Conservation (phyloP, 2,329 filamentous ascomycete genomes). For the Aureobasidium sp. region DNA sequence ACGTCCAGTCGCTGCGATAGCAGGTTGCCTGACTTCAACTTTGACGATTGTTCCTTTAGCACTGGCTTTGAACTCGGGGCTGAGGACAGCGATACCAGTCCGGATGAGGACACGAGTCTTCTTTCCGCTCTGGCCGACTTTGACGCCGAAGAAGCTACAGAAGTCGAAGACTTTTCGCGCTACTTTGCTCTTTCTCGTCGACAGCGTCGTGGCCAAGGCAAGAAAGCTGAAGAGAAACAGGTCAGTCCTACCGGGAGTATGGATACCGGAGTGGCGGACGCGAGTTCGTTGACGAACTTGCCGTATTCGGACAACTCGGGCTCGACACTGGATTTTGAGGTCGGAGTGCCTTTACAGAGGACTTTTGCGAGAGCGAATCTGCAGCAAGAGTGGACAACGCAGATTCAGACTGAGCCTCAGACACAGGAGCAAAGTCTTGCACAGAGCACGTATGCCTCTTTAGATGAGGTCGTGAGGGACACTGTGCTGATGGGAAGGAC, state of each 20-base stretch:
- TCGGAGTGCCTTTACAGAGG: not conserved
- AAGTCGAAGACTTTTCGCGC: not conserved
- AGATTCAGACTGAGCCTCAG: conserved; percentile 1
- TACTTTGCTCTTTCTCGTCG: not conserved
- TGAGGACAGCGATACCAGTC: not conserved
- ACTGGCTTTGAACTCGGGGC: not conserved
- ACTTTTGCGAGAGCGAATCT: not conserved
- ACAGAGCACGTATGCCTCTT: not conserved
- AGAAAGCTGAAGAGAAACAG: not conserved
- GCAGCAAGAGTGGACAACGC: not conserved
- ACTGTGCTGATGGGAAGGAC: not conserved
- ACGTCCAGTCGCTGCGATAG: not conserved
- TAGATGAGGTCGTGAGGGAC: not conserved
- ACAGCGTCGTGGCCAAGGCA: not conserved
- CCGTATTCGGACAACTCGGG: not conserved
- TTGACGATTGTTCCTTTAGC: not conserved
- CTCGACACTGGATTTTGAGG: not conserved
- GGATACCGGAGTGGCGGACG: not conserved
- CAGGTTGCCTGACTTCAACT: not conserved
- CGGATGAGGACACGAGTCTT: not conserved
- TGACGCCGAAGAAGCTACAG: not conserved
- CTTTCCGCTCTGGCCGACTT: not conserved
- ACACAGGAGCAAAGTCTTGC: not conserved
- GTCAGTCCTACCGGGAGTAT: not conserved
- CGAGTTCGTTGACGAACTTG: not conserved